Evolutionary conservation across 2,329 filamentous ascomycete genomes (phyloP).

Genomic region (Alternaria hordeiaustralica): DNA sequence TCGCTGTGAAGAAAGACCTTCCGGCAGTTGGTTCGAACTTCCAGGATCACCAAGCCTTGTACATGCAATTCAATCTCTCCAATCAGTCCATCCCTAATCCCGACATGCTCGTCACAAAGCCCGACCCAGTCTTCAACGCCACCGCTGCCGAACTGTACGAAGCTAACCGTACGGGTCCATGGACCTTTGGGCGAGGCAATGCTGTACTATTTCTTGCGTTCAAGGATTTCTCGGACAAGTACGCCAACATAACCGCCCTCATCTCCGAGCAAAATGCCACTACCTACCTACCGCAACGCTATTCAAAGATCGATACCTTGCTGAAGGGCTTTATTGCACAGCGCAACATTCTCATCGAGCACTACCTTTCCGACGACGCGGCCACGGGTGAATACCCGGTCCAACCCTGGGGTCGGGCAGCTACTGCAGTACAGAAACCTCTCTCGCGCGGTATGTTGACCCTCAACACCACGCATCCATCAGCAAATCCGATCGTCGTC

Average conservation of each 20-base stretch:
- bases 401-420: conserved; percentile 13
- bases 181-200: conserved; percentile 13
- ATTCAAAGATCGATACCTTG: conserved; percentile 11
- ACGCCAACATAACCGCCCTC: conserved; percentile 9
- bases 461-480: conserved; percentile 42
- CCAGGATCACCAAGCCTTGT: conserved; percentile 23
- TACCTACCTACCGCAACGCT: conserved; percentile 13
- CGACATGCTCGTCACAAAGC: conserved; percentile 9
- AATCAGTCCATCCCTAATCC: conserved; percentile 10
- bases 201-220: conserved; percentile 12
- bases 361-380: conserved; percentile 18
- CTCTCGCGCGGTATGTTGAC: conserved; percentile 43
- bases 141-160: conserved; percentile 28
- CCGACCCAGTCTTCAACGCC: conserved; percentile 32
- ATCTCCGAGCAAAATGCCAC: conserved; percentile 12
- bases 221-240: conserved; percentile 13
- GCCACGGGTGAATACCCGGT: conserved; percentile 34
- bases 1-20: conserved; percentile 15
- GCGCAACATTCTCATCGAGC: conserved; percentile 13
- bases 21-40: conserved; percentile 28
- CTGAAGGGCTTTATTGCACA: conserved; percentile 14
- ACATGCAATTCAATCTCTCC: conserved; percentile 7
- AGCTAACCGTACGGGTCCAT: conserved; percentile 33
- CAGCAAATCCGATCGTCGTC: conserved; percentile 33
- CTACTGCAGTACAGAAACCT: conserved; percentile 17